A percentile compares a stretch with the other conserved stretches of the same genome.
phyloP scores from a whole-genome alignment of 495 filamentous ascomycete species.

The Neurospora cerealis region DNA sequence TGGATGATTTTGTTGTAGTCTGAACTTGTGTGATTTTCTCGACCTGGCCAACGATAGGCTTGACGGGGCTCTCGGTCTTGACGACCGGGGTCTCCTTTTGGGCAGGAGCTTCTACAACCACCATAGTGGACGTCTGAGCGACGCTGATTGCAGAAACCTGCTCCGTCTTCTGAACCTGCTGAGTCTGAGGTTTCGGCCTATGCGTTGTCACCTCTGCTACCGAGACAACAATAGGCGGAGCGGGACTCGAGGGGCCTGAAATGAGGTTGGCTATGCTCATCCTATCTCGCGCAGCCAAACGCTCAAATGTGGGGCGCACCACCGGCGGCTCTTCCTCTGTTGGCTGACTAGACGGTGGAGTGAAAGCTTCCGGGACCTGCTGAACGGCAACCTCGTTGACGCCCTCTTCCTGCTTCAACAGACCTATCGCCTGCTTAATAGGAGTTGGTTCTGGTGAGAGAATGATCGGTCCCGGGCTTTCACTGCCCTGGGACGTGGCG shows the following conservation, averaged over 20 bases:
- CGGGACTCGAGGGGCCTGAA: not conserved
- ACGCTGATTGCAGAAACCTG: not conserved
- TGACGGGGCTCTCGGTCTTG: not conserved
- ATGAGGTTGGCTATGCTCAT: not conserved
- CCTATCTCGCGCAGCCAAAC: not conserved
- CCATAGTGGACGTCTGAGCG: too few species aligned
- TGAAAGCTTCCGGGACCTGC: slow-evolving; percentile 5
- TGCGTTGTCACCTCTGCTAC: not conserved
- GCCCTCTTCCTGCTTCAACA: slow-evolving; percentile 22
- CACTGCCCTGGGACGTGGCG: slow-evolving; percentile 30
- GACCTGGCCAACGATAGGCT: not conserved
- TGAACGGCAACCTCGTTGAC: slow-evolving; percentile 4
- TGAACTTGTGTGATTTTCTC: not conserved
- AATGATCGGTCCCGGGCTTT: slow-evolving; percentile 23
- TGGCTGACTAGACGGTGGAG: not conserved
- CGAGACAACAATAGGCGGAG: not conserved
- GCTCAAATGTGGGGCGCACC: slow-evolving; percentile 9
- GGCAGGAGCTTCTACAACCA: not conserved
- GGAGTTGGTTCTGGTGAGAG: slow-evolving; percentile 31
- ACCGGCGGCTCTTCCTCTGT: not conserved
- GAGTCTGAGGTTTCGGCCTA: not conserved
- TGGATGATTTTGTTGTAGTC: not conserved
- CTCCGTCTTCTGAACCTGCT: not conserved
- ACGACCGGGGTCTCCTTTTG: not conserved
- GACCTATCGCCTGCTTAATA: slow-evolving; percentile 12